Conservation (phyloP, 208 protist genomes). For the Crithidia mellificae region DNA sequence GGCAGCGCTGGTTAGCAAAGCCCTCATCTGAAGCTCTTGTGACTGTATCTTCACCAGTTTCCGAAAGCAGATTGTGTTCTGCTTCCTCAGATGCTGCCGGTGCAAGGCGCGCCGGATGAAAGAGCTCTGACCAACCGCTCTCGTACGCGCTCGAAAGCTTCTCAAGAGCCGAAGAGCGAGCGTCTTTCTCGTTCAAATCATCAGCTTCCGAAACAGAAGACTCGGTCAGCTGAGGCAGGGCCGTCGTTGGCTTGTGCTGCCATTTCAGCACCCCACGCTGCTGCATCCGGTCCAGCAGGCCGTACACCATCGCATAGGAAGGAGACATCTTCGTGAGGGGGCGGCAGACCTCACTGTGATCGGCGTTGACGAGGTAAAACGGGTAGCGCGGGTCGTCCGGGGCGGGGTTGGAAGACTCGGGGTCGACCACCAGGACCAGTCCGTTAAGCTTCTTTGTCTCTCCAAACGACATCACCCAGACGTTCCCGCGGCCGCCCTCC, state of each 20-base stretch:
- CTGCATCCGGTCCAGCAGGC: slow-evolving; percentile 56
- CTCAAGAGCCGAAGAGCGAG: neutral
- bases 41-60: too few species aligned
- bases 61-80: neutral
- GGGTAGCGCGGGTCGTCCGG: slow-evolving; percentile 56
- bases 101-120: slow-evolving; percentile 1
- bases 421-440: slow-evolving; percentile 57
- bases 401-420: slow-evolving; percentile 60
- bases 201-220: neutral
- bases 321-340: slow-evolving; percentile 57
- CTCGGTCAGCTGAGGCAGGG: neutral
- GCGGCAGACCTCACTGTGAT: slow-evolving; percentile 56
- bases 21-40: neutral
- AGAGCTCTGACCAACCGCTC: slow-evolving; percentile 23
- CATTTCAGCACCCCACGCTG: slow-evolving; percentile 37
- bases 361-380: slow-evolving; percentile 58
- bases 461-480: slow-evolving; percentile 59
- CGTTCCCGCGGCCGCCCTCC: neutral
- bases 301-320: slow-evolving; percentile 61
- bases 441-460: slow-evolving; percentile 58
- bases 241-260: neutral
- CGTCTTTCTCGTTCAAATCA: neutral
- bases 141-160: slow-evolving; percentile 19
- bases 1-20: neutral
- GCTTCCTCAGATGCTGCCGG: neutral